phyloP scores from a whole-genome alignment of 179 eudicot species.

The Corrigiola litoralis region DNA sequence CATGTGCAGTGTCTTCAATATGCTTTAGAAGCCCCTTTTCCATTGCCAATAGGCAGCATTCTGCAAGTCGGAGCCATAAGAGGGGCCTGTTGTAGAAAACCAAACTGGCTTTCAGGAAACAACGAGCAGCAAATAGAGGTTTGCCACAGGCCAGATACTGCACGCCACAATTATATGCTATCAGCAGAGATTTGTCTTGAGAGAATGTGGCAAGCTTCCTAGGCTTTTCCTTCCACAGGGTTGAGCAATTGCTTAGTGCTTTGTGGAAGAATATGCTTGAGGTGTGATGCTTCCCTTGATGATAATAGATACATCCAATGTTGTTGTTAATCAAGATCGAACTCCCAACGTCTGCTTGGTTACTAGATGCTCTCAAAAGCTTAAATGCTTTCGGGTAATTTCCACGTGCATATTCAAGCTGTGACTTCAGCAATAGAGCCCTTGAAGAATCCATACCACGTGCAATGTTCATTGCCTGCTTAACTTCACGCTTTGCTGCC shows the following conservation, averaged over 20 bases:
- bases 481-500: slow-evolving; percentile 94
- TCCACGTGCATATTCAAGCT: slow-evolving; percentile 88
- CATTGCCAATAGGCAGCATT: slow-evolving; percentile 75
- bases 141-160: slow-evolving; percentile 80
- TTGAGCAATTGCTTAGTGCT: slow-evolving; percentile 58
- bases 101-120: slow-evolving; percentile 62
- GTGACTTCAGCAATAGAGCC: slow-evolving; percentile 84
- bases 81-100: slow-evolving; percentile 69
- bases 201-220: slow-evolving; percentile 56
- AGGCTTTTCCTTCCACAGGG: slow-evolving; percentile 65
- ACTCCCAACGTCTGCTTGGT: slow-evolving; percentile 54
- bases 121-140: slow-evolving; percentile 75
- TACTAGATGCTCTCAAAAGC: slow-evolving; percentile 80
- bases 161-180: slow-evolving; percentile 78
- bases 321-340: slow-evolving; percentile 73
- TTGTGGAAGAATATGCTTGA: slow-evolving; percentile 67
- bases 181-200: slow-evolving; percentile 73
- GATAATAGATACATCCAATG: slow-evolving; percentile 83
- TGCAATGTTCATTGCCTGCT: slow-evolving; percentile 72
- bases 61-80: slow-evolving; percentile 84
- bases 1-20: slow-evolving; percentile 18
- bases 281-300: slow-evolving; percentile 64
- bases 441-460: slow-evolving; percentile 78
- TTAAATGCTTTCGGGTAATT: slow-evolving; percentile 79
- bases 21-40: slow-evolving; percentile 56